Base-by-base conservation (phyloP, 2,329 filamentous ascomycete genomes). In the Pseudogymnoascus sp. region DNA sequence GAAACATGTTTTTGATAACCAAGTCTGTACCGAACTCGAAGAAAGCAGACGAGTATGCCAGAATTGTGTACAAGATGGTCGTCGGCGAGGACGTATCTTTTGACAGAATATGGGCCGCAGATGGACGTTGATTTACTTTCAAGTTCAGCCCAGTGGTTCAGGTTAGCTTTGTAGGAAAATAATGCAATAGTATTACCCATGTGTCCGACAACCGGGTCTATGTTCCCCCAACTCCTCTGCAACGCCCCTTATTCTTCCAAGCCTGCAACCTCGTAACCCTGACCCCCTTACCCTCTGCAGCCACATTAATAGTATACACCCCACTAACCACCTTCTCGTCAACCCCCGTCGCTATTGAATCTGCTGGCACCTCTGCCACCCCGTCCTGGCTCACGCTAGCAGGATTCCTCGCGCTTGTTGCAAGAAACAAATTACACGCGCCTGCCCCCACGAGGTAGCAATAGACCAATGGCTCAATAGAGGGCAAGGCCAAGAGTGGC, bases 71-170 rank as follows among this genome's bases (percentile, higher is more conserved):
- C 64, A 68, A 53, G 53, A 70, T 76, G 2, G 67, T 69, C 29
- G 65, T 75, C 29, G 74, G 75, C 0, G 74, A 76, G 65, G 71
- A 74, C 53, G 69, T 67, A 26, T 72, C 68, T 3, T 75, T 74
- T 65, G 70, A 70, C 2, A 56, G 26, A 4, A 7, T 56, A 3
- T 56, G 47, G 47, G 26, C n/a, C 4, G 8, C 26, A 8, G n/a
- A 33, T 1, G 14, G 26, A 13, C 47, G 16, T 2, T 56, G 47
- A 56, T 13, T 19, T 33, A 33, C n/a, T 56, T 53, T 4, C 29
- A 33, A 8, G n/a, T 19, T 33, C 26, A 56, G 26, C 6, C 6
- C 19, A 47, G 14, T 53, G 10, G n/a, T 13, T 26, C 29, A 3
- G 16, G n/a, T n/a, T 56, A 56, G 47, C 33, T 33, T n/a, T 10